phyloP scores from a whole-genome alignment of 129 eudicot genomes.

The Mikania micrantha region DNA sequence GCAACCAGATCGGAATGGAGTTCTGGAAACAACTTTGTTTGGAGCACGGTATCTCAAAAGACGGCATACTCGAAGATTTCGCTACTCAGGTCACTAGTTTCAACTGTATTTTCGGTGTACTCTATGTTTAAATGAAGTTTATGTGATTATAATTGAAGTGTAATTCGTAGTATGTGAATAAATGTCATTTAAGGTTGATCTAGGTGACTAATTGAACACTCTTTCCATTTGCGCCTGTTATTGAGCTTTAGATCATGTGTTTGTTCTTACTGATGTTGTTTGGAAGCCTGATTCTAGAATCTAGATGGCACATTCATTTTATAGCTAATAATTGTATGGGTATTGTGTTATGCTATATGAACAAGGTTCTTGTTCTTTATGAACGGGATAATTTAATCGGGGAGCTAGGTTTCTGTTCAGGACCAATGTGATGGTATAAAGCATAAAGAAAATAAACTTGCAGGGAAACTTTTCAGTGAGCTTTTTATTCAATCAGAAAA shows the following conservation, averaged over 20 bases:
- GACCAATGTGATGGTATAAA: too few species aligned
- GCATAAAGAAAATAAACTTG: too few species aligned
- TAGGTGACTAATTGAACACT: neutral
- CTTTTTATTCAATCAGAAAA: too few species aligned
- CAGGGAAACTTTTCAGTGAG: too few species aligned
- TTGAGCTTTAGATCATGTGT: neutral
- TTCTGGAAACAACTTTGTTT: constrained; percentile 98
- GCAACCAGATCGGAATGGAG: constrained; percentile 99
- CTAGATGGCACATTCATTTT: neutral
- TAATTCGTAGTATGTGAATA: neutral
- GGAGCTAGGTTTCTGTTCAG: neutral
- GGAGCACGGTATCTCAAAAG: constrained; percentile 96
- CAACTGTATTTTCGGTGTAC: neutral
- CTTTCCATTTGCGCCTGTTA: neutral
- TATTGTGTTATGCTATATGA: neutral
- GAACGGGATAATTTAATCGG: neutral
- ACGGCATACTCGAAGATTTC: constrained; percentile 97
- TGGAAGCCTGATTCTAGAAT: neutral
- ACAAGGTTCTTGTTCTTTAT: neutral
- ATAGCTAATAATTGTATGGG: neutral
- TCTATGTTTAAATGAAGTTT: neutral
- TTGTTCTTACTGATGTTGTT: neutral
- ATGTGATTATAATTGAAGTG: neutral
- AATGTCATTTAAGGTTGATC: neutral
- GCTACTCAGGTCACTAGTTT: constrained; percentile 75